Conservation (phyloP, 331 rosid genomes). For the Malus hybrid region DNA sequence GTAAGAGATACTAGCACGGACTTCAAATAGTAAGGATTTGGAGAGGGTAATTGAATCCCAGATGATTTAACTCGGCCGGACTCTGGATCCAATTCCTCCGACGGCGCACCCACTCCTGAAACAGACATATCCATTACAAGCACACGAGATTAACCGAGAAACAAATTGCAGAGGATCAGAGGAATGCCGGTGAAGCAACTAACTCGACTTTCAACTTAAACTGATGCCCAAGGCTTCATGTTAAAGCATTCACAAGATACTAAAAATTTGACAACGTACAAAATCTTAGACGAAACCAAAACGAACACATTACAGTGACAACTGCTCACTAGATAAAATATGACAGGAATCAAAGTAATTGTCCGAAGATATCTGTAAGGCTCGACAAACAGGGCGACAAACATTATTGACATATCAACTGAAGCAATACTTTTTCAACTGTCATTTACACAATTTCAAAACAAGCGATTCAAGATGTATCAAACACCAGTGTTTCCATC, state of each 20-base stretch:
- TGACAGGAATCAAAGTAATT: background rate
- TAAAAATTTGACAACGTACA: too few relatives aligned
- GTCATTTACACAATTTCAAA: conserved; percentile 53
- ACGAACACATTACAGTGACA: background rate
- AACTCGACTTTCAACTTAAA: background rate
- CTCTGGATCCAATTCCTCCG: background rate
- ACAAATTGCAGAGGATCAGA: background rate
- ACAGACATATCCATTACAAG: background rate
- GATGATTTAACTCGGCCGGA: background rate
- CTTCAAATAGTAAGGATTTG: background rate
- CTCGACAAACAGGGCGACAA: conserved; percentile 5
- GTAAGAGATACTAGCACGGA: background rate
- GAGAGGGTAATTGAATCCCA: background rate
- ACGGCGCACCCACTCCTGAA: background rate
- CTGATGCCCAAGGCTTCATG: background rate
- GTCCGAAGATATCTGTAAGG: background rate
- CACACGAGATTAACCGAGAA: background rate
- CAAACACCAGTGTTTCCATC: conserved; percentile 29
- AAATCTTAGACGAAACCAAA: too few relatives aligned
- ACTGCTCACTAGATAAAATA: background rate
- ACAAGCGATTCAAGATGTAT: conserved; percentile 30
- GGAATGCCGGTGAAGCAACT: background rate
- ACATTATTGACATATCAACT: conserved; percentile 15
- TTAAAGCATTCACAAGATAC: background rate
- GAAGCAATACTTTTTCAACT: conserved; percentile 12